Evolutionary conservation across 1,284 basidiomycete species (phyloP).

Genomic region (Papiliotrema terrestris): DNA sequence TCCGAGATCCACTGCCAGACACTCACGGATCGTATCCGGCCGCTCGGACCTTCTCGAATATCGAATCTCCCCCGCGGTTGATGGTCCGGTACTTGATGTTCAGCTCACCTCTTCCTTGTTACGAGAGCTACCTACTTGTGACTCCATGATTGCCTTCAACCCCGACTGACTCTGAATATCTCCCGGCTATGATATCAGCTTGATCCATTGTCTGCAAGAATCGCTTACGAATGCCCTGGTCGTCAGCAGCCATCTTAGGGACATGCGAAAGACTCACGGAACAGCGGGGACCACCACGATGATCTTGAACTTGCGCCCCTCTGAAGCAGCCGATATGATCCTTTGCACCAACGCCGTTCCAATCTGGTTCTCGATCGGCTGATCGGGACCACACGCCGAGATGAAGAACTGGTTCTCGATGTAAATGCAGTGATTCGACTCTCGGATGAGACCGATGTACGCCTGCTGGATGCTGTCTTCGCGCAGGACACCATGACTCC

Average conservation of each 20-base stretch:
- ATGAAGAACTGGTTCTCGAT: slow-evolving; percentile 96
- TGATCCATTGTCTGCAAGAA: neutral
- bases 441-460: slow-evolving; percentile 77
- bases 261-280: slow-evolving; percentile 29
- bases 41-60: slow-evolving; percentile 74
- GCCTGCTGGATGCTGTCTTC: slow-evolving; percentile 77
- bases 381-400: slow-evolving; percentile 59
- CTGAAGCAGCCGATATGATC: slow-evolving; percentile 70
- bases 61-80: slow-evolving; percentile 78
- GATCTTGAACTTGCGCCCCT: slow-evolving; percentile 70
- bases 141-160: slow-evolving; percentile 57
- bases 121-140: slow-evolving; percentile 19
- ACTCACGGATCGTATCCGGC: slow-evolving; percentile 75
- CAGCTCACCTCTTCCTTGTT: too few species aligned
- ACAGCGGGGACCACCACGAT: slow-evolving; percentile 70
- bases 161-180: slow-evolving; percentile 68
- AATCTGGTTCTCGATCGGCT: slow-evolving; percentile 74
- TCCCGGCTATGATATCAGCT: slow-evolving; percentile 53
- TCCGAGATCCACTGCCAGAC: neutral
- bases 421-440: slow-evolving; percentile 83
- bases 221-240: slow-evolving; percentile 37
- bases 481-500: slow-evolving; percentile 83
- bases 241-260: neutral
- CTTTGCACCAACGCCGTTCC: slow-evolving; percentile 72
- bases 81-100: slow-evolving; percentile 60